phyloP scores from a whole-genome alignment of 495 filamentous ascomycete species.

The Penicillium parvum region DNA sequence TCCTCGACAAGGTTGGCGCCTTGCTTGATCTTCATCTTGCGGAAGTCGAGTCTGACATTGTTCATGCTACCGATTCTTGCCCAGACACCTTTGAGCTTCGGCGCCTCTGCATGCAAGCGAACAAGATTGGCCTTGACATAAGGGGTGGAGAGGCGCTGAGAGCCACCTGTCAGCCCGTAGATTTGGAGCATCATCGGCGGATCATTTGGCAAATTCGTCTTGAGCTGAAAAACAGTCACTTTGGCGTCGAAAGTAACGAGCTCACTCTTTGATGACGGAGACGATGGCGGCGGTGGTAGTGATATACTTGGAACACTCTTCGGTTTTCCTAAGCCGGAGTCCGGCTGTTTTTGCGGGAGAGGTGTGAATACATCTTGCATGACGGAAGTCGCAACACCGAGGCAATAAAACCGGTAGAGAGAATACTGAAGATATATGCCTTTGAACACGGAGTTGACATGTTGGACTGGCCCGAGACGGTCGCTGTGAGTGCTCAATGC shows the following conservation, averaged over 20 bases:
- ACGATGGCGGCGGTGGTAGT: conserved; percentile 27
- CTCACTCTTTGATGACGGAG: conserved; percentile 48
- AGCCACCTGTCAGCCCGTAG: conserved; percentile 72
- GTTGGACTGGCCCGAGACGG: conserved; percentile 77
- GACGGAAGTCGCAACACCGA: conserved; percentile 74
- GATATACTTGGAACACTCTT: conserved; percentile 16
- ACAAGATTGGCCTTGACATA: conserved; percentile 71
- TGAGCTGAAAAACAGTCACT: conserved; percentile 75
- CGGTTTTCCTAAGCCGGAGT: conserved; percentile 5
- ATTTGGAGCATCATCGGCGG: conserved; percentile 88
- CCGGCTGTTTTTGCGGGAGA: conserved; percentile 20
- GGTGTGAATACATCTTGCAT: conserved; percentile 68
- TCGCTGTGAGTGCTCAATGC: conserved; percentile 82
- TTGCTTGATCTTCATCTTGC: conserved; percentile 65
- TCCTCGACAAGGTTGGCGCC: conserved; percentile 61
- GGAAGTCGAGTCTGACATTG: conserved; percentile 70
- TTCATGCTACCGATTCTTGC: conserved; percentile 80
- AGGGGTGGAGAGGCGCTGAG: conserved; percentile 79
- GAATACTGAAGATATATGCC: conserved; percentile 84
- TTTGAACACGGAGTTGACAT: conserved; percentile 76
- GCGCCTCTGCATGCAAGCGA: conserved; percentile 80
- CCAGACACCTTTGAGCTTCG: conserved; percentile 77
- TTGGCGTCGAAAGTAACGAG: conserved; percentile 78
- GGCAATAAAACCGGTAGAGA: conserved; percentile 88
- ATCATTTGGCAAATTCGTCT: conserved; percentile 79